Base-by-base conservation (phyloP, 768 basidiomycete species). In the Amanita thiersii region DNA sequence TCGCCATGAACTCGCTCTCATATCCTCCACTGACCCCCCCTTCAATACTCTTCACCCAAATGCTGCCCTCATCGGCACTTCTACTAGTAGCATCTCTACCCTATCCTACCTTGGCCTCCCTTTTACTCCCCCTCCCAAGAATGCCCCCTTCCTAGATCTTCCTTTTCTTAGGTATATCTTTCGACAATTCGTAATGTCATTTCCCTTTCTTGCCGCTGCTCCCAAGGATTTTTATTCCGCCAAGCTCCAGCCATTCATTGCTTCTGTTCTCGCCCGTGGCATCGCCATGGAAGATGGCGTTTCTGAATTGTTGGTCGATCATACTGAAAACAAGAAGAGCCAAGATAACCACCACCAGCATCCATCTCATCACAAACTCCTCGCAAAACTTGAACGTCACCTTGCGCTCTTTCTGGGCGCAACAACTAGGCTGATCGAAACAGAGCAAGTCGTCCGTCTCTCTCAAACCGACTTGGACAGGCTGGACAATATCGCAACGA, bases 221-320 rank as follows among this genome's bases (percentile, higher is more conserved):
- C 92, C 91, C 0, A 77, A 83, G 52, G 77, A 87, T 52, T 98
- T 99, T 62, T 99, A 94, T 64, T 81, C 86, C 1, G 78, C 81
- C 45, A 98, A 99, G 60, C 75, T 99, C 2, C 94, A 98, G 62
- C 93, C 94, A 0, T 98, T 98, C 59, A 71, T 92, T 41, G 78
- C 81, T 25, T 86, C 84, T 23, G 71, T 90, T 47, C 65, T 97
- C 9, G 70, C 86, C 0, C 79, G 88, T 40, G 90, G 91, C 52
- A 68, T 96, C 35, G 64, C 73, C 19, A 62, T 86, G 37, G 83
- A 85, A 44, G 75, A 79, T 26, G 17, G 12, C 12, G 24, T 28
- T 7, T n/a, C 37, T 3, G 42, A 43, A n/a, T n/a, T 5, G 5
- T 24, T 42, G 29, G 12, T 33, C 3, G 35, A 43, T 14, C 7